Base-by-base conservation (phyloP, 805 yeast genomes). In the Lipomyces chichibuensis region DNA sequence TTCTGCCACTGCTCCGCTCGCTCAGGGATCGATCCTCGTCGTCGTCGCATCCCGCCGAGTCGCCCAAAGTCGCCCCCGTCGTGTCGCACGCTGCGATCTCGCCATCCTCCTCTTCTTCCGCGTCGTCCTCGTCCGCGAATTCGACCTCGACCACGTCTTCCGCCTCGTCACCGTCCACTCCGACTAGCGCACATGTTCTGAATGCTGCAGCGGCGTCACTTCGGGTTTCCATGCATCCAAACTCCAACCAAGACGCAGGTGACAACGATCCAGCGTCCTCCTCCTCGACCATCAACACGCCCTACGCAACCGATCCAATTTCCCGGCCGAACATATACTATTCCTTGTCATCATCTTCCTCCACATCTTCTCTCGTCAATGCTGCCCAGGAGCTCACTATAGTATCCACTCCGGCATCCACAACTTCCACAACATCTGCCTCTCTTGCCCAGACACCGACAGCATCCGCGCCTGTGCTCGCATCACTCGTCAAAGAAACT, bases 401-500 rank as follows among this genome's bases (percentile, higher is more conserved):
- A n/a, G 59, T 43, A n/a, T 55, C 71, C 51, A 61, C 59, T 17
- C 64, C 64, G n/a, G 60, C 65, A 33, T n/a, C 52, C 27, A 13
- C 43, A 0, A 37, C 46, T 7, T 62, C 71, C n/a, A 51, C 71
- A 7, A 32, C 27, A 6, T 52, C 67, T 2, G 61, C 64, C 11
- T 29, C 64, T 25, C 62, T 63, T 37, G 32, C 35, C n/a, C 46
- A 25, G 57, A 20, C 58, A 2, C 55, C 23, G 27, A 23, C 53
- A 23, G 60, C 43, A 9, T 33, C 35, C 23, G 29, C 58, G 23
- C 37, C 63, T 11, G 43, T 32, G 9, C 51, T 37, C 35, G 4
- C 27, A 13, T 51, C 57, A 14, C 29, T 32, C 17, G 97, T 93
- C 6, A 92, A 90, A 75, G 98, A 94, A 76, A 93, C 97, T 0